These are phyloP conservation scores for Hanseniaspora taiwanica DNA, from an alignment of 805 yeast genomes.

Conservation along the genomic window DNA sequence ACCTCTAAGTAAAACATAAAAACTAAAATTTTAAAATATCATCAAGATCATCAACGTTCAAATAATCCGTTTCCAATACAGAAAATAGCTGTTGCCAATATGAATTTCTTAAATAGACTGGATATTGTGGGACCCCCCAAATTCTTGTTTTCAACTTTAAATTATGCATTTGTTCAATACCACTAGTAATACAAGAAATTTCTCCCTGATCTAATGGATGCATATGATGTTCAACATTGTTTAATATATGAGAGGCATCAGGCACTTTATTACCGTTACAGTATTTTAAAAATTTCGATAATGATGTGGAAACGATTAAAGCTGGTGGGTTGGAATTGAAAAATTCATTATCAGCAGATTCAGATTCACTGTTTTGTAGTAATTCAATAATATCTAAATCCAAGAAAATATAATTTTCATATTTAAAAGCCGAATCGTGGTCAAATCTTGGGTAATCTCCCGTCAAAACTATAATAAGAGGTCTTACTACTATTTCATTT, in stretches of 20 bases:
- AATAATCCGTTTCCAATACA: slow-evolving; percentile 37
- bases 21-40: background rate
- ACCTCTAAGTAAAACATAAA: background rate
- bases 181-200: slow-evolving; percentile 11
- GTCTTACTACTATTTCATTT: slow-evolving; percentile 30
- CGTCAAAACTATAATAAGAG: slow-evolving; percentile 50
- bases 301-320: slow-evolving; percentile 32
- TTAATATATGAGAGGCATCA: slow-evolving; percentile 5
- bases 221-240: slow-evolving; percentile 4
- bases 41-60: slow-evolving; percentile 49
- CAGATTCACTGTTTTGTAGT: background rate
- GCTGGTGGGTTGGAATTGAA: too few relatives aligned
- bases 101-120: slow-evolving; percentile 28
- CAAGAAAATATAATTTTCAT: slow-evolving; percentile 2
- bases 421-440: background rate
- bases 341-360: background rate
- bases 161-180: slow-evolving; percentile 32
- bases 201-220: slow-evolving; percentile 9
- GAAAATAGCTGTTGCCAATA: slow-evolving; percentile 36
- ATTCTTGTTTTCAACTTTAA: slow-evolving; percentile 42
- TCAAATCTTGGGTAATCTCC: slow-evolving; percentile 40
- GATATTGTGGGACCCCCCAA: slow-evolving; percentile 69
- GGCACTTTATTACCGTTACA: slow-evolving; percentile 6
- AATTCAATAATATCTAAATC: slow-evolving; percentile 14
- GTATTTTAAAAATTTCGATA: slow-evolving; percentile 14